phyloP scores from a whole-genome alignment of 768 basidiomycete species.

The Termitomyces titanicus region DNA sequence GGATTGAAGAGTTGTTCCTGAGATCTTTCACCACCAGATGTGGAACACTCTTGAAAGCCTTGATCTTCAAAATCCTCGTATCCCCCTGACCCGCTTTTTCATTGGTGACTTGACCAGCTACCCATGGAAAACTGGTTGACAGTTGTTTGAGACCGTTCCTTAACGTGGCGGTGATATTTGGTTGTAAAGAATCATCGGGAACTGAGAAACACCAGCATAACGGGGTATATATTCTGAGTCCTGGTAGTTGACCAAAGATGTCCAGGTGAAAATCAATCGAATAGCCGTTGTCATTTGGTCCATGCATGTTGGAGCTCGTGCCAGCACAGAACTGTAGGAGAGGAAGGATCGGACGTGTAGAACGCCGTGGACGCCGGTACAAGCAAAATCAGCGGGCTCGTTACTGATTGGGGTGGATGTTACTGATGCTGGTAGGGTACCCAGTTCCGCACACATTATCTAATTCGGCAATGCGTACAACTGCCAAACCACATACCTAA shows the following conservation, averaged over 20 bases:
- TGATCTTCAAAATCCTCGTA: constrained; percentile 18
- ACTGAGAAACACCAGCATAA: constrained; percentile 19
- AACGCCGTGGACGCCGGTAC: too few species aligned
- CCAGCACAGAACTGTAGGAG: too few species aligned
- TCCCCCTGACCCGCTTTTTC: constrained; percentile 10
- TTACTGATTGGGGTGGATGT: too few species aligned
- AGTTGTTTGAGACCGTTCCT: constrained; percentile 21
- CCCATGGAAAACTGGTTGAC: constrained; percentile 22
- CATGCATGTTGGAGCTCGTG: too few species aligned
- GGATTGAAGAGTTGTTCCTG: constrained; percentile 12
- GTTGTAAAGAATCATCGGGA: constrained; percentile 4
- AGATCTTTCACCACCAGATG: constrained; percentile 22
- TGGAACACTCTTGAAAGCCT: neutral
- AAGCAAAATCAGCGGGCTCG: too few species aligned
- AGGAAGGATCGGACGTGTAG: too few species aligned
- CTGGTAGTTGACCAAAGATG: constrained; percentile 8
- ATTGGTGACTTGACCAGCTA: constrained; percentile 23
- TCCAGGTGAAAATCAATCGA: neutral
- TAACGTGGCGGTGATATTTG: constrained; percentile 14
- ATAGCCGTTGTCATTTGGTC: neutral
- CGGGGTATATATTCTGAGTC: constrained; percentile 21
- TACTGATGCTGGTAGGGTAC: too few species aligned
- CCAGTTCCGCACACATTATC: too few species aligned
- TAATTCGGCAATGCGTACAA: too few species aligned
- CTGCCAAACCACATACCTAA: too few species aligned